These are phyloP conservation scores for Bipolaris zeicola DNA, from an alignment of 2,329 filamentous ascomycete genomes.

Conservation along the genomic window DNA sequence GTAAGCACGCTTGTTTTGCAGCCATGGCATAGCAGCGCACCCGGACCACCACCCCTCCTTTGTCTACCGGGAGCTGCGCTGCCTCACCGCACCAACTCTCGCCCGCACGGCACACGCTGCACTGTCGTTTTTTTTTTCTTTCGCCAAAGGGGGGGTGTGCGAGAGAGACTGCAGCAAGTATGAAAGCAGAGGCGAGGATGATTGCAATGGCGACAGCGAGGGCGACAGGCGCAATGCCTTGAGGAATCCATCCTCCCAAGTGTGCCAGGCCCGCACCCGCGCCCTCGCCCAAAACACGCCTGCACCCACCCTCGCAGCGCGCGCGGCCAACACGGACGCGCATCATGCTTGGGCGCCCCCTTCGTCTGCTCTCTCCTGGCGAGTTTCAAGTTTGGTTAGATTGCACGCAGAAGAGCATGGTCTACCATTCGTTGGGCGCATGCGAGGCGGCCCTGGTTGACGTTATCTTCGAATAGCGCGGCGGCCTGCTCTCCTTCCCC, in stretches of 20 bases:
- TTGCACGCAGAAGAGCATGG: slow-evolving; percentile 34
- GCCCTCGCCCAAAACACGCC: background rate
- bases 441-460: slow-evolving; percentile 25
- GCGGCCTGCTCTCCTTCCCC: slow-evolving; percentile 28
- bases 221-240: background rate
- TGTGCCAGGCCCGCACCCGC: background rate
- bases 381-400: slow-evolving; percentile 43
- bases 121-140: background rate
- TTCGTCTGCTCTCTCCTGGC: slow-evolving; percentile 23
- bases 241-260: too few species aligned
- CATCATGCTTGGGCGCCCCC: slow-evolving; percentile 14
- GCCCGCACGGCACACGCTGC: slow-evolving; percentile 5
- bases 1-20: slow-evolving; percentile 23
- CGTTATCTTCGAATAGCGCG: slow-evolving; percentile 30
- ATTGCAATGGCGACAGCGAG: background rate
- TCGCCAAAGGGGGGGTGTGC: too few species aligned
- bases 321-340: slow-evolving; percentile 11
- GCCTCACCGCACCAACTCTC: slow-evolving; percentile 21
- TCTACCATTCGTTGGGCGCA: slow-evolving; percentile 33
- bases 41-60: slow-evolving; percentile 20
- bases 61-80: slow-evolving; percentile 18
- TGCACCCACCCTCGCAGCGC: slow-evolving; percentile 1
- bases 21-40: slow-evolving; percentile 18
- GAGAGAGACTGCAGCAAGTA: too few species aligned
- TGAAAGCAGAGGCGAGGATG: background rate